Evolutionary conservation across 1,284 basidiomycete species (phyloP), one percentile per base, ranked within the genome.

Genomic region (Naganishia sp.): DNA sequence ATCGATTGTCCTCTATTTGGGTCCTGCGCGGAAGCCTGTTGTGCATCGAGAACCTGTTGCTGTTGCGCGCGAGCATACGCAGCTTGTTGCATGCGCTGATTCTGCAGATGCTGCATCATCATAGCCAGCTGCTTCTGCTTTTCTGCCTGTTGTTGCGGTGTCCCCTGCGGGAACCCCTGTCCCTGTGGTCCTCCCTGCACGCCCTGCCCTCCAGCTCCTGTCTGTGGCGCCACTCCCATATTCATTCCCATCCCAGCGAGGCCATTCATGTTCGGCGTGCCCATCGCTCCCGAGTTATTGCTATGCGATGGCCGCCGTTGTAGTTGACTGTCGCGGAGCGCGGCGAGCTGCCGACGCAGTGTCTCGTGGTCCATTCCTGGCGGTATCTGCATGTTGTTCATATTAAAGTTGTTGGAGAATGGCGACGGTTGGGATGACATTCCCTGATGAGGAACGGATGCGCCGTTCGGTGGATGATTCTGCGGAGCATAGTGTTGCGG

Each of bases 371-470:
- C 57, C 57, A 61, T 61, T n/a, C 48, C 48, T 16, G 25, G 45
- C 16, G 56, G 56, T 49, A 59, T 36, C 56, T 59, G 56, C 56
- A 59, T 59, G 28, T 49, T 49, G 46, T 59, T 59, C 56, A 59
- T 48, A 45, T 59, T 59, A 9, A 59, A 39, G 56, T 33, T 59
- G 25, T 39, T 25, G 46, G 56, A 46, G 42, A 59, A 59, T 5
- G 56, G 36, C n/a, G 56, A 21, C 33, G 56, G 46, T 18, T 48
- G 56, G 15, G 55, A 57, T 33, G 43, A 25, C 45, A 46, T 46
- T 9, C 7, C 21, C 31, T 55, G 45, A 13, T 49, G 45, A 13
- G 18, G 55, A 11, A 44, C 11, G 39, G 55, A 16, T 56, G 56
- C 56, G 10, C 53, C 53, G 21, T 59, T 45, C 36, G 23, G 56